phyloP scores from a whole-genome alignment of 83 land plant genomes.

The Picea abies region DNA sequence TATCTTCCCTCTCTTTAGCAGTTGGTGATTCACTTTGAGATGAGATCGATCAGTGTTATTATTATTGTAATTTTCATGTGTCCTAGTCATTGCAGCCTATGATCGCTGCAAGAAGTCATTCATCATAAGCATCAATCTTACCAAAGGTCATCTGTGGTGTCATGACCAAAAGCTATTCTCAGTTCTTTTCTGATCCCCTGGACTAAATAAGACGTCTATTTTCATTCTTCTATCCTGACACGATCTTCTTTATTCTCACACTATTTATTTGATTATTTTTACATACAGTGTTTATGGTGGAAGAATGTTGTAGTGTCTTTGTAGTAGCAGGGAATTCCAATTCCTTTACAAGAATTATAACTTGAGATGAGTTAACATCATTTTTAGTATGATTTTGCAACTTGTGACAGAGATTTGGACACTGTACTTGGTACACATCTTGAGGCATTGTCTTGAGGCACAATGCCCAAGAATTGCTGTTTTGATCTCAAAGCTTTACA shows the following conservation, averaged over 20 bases:
- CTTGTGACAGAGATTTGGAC: background rate
- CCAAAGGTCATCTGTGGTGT: slow-evolving; percentile 33
- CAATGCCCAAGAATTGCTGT: too few relatives aligned
- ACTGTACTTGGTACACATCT: too few relatives aligned
- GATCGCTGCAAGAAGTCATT: slow-evolving; percentile 76
- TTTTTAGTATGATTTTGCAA: background rate
- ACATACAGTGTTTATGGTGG: background rate
- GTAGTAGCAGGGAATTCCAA: background rate
- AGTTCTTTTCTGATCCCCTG: slow-evolving; percentile 69
- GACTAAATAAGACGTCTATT: slow-evolving; percentile 45
- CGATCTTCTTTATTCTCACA: slow-evolving; percentile 68
- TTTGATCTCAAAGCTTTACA: too few relatives aligned
- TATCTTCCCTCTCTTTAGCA: slow-evolving; percentile 58
- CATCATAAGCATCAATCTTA: slow-evolving; percentile 59
- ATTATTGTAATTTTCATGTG: slow-evolving; percentile 23
- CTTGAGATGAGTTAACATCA: background rate
- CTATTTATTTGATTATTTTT: slow-evolving; percentile 27
- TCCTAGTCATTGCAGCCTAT: slow-evolving; percentile 50
- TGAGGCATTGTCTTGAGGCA: too few relatives aligned
- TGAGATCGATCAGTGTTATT: slow-evolving; percentile 17
- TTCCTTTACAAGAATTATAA: background rate
- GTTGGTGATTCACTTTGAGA: slow-evolving; percentile 34
- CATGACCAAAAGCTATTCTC: slow-evolving; percentile 61
- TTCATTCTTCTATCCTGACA: slow-evolving; percentile 57
- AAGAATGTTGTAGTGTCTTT: background rate